A percentile compares a stretch with the other conserved stretches of the same genome.
phyloP scores from a whole-genome alignment of 108 stramenopile genomes.

The Cyclostephanos invisitatus region DNA sequence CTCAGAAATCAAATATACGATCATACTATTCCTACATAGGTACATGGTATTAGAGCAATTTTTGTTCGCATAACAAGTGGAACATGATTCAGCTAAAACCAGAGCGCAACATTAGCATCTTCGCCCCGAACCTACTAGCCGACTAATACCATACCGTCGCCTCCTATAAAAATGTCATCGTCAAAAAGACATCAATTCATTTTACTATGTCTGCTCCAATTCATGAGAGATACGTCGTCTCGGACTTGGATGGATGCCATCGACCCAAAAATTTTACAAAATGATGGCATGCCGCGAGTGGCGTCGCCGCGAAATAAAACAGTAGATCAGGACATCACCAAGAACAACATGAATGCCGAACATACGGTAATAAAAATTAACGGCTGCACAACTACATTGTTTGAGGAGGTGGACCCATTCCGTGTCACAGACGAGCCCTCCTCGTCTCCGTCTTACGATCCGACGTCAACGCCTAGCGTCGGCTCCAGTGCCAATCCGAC shows the following conservation, averaged over 20 bases:
- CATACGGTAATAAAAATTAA: conserved; percentile 13
- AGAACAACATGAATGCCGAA: conserved; percentile 2
- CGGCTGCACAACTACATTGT: conserved; percentile 8
- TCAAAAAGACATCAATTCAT: not conserved
- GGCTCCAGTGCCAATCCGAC: conserved; percentile 5
- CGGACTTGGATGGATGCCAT: conserved; percentile 16
- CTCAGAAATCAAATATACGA: not conserved
- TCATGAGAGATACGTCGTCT: not conserved
- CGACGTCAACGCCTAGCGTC: conserved; percentile 12
- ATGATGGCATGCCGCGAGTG: conserved; percentile 21
- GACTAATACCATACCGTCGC: not conserved
- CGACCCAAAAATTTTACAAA: conserved; percentile 7
- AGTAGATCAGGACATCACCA: not conserved
- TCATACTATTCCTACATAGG: not conserved
- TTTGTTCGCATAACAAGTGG: not conserved
- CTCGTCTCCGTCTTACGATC: conserved; percentile 13
- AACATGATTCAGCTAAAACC: not conserved
- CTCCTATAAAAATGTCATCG: not conserved
- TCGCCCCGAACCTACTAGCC: no score
- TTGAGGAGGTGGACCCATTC: conserved; percentile 27
- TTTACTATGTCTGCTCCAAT: conserved; percentile 3
- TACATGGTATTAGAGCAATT: not conserved
- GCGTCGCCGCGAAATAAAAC: not conserved
- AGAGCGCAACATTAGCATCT: not conserved
- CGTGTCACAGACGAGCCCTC: conserved; percentile 12